Evolutionary conservation across 805 yeast genomes (phyloP).

Genomic region (Nakazawaea pomicola): DNA sequence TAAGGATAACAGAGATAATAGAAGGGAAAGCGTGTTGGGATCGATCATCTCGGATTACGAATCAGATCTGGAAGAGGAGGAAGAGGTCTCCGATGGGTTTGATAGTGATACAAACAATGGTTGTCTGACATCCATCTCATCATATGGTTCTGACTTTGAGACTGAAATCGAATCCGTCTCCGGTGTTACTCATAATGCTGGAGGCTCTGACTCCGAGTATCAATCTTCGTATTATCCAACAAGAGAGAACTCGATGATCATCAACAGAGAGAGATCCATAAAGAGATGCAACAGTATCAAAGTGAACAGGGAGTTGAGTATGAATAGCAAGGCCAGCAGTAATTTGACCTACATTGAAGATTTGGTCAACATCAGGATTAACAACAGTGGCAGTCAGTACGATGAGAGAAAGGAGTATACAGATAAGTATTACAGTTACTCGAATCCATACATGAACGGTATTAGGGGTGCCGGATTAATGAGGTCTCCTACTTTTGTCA

Average conservation of each 20-base stretch:
- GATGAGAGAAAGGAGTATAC: no score
- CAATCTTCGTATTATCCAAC: slow-evolving; percentile 12
- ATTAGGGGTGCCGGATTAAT: neutral
- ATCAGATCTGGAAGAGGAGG: neutral
- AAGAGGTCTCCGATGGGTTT: slow-evolving; percentile 1
- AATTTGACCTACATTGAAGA: slow-evolving; percentile 12
- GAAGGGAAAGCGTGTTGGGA: slow-evolving; percentile 11
- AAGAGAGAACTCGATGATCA: slow-evolving; percentile 5
- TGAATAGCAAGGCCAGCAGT: neutral
- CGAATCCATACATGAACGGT: slow-evolving; percentile 1
- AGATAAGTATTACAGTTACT: neutral
- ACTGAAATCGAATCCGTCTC: no score
- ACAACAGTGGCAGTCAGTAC: no score
- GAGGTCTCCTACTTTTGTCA: slow-evolving; percentile 11
- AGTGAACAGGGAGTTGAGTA: slow-evolving; percentile 5
- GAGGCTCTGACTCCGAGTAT: slow-evolving; percentile 1
- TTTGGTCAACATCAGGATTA: slow-evolving; percentile 7
- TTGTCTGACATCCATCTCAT: slow-evolving; percentile 7
- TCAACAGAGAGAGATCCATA: neutral
- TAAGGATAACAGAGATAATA: slow-evolving; percentile 3
- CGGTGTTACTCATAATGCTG: no score
- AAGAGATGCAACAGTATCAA: slow-evolving; percentile 6
- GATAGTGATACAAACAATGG: slow-evolving; percentile 4
- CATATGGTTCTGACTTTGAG: neutral
- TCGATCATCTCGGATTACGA: slow-evolving; percentile 10